These are phyloP conservation scores for Saccharomycopsis synnaedendra DNA, from an alignment of 805 yeast species.

Conservation along the genomic window DNA sequence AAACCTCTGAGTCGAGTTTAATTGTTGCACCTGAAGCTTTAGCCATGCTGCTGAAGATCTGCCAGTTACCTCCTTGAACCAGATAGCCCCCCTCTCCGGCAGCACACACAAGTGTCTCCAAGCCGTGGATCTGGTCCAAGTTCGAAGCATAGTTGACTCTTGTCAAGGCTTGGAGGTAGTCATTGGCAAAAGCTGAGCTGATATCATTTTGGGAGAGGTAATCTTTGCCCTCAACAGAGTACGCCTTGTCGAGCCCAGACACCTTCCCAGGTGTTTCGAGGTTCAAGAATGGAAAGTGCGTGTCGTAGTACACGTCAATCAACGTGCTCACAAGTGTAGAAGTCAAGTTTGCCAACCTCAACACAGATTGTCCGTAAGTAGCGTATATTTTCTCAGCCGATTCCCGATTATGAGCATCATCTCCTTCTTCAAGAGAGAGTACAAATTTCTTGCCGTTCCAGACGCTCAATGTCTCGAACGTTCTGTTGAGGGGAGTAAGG, in stretches of 20 bases:
- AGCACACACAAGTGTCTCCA: slow-evolving; percentile 29
- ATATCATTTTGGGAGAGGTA: slow-evolving; percentile 20
- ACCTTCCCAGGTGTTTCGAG: slow-evolving; percentile 18
- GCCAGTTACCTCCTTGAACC: slow-evolving; percentile 35
- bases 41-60: slow-evolving; percentile 31
- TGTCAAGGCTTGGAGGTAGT: slow-evolving; percentile 29
- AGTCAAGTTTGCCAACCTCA: slow-evolving; percentile 18
- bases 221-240: slow-evolving; percentile 20
- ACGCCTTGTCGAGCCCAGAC: slow-evolving; percentile 21
- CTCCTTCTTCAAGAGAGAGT: neutral
- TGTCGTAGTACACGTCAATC: slow-evolving; percentile 22
- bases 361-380: slow-evolving; percentile 23
- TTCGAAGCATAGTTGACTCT: slow-evolving; percentile 35
- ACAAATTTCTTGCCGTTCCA: slow-evolving; percentile 28
- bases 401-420: neutral
- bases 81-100: slow-evolving; percentile 24
- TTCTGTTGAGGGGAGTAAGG: neutral
- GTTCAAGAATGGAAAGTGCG: slow-evolving; percentile 27
- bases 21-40: slow-evolving; percentile 24
- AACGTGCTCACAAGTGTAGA: slow-evolving; percentile 21
- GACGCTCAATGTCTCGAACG: slow-evolving; percentile 18
- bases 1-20: slow-evolving; percentile 23
- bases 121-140: slow-evolving; percentile 29
- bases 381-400: slow-evolving; percentile 18
- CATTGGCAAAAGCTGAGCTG: slow-evolving; percentile 20